Evolutionary conservation across 768 basidiomycete species (phyloP).

Genomic region (Lactarius evosmus): DNA sequence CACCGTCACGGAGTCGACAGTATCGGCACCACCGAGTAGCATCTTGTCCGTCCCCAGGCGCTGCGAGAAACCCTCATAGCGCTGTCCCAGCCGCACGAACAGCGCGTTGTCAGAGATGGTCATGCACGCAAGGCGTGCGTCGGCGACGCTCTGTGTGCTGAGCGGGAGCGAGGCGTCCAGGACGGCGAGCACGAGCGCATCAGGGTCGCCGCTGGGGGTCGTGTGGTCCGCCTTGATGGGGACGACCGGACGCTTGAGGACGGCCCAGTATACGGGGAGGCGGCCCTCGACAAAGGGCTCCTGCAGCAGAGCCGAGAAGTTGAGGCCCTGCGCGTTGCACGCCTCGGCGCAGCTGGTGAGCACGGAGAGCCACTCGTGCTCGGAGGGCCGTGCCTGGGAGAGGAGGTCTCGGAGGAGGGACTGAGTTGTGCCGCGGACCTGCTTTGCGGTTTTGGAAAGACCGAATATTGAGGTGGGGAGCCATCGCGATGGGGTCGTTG

Average conservation of each 20-base stretch:
- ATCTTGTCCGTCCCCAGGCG: constrained; percentile 52
- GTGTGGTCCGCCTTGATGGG: constrained; percentile 10
- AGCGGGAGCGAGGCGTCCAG: constrained; percentile 51
- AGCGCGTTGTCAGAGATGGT: constrained; percentile 56
- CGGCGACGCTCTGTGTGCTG: constrained; percentile 45
- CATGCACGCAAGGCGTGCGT: constrained; percentile 66
- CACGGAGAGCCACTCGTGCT: constrained; percentile 38
- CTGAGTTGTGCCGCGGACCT: constrained; percentile 24
- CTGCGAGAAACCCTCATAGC: constrained; percentile 46
- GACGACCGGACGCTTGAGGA: constrained; percentile 49
- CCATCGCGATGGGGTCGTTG: constrained; percentile 14
- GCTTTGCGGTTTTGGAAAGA: constrained; percentile 28
- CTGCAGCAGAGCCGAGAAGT: constrained; percentile 55
- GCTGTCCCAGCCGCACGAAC: constrained; percentile 54
- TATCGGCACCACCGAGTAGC: constrained; percentile 32
- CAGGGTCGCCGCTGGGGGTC: constrained; percentile 15
- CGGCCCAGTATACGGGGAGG: constrained; percentile 70
- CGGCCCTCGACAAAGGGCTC: constrained; percentile 61
- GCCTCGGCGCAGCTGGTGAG: constrained; percentile 63
- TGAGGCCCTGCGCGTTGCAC: constrained; percentile 48
- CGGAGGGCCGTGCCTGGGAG: constrained; percentile 35
- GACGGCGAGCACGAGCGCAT: constrained; percentile 45
- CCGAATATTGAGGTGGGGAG: constrained; percentile 24
- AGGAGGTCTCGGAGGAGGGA: constrained; percentile 38
- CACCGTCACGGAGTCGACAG: constrained; percentile 51